Conservation (phyloP, 2,329 filamentous ascomycete genomes). For the Diaporthe batatas region DNA sequence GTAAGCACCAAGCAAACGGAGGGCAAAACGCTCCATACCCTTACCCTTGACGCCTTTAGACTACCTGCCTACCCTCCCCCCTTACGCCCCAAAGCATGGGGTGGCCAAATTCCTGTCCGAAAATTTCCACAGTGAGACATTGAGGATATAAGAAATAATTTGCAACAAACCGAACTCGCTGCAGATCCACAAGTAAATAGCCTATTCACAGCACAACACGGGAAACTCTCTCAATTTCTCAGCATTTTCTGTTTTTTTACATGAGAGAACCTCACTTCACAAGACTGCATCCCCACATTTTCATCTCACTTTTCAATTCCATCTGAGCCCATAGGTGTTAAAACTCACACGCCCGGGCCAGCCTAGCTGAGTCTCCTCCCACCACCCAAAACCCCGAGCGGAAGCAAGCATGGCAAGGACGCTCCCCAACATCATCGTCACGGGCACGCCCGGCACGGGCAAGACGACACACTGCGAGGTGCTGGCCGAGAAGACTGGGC, state of each 20-base stretch:
- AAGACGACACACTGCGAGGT: slow-evolving; percentile 94
- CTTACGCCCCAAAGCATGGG: background rate
- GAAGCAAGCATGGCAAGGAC: slow-evolving; percentile 57
- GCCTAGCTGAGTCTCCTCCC: too few relatives aligned
- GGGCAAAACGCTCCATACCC: background rate
- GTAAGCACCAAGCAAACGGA: background rate
- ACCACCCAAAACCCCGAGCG: background rate
- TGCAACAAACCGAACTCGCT: slow-evolving; percentile 17
- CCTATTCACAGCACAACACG: background rate
- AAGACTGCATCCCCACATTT: background rate
- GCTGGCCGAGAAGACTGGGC: slow-evolving; percentile 79
- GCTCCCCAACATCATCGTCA: slow-evolving; percentile 91
- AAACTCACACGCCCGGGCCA: background rate
- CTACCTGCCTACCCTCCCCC: too few relatives aligned
- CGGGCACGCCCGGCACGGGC: slow-evolving; percentile 94
- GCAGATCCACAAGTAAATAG: background rate
- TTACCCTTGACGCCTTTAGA: slow-evolving; percentile 1
- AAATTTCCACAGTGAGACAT: slow-evolving; percentile 3
- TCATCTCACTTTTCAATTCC: background rate
- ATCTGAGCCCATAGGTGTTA: background rate
- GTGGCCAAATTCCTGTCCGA: slow-evolving; percentile 3
- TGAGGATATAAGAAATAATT: slow-evolving; percentile 7
- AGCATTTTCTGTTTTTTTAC: background rate
- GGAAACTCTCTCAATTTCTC: background rate
- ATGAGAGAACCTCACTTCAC: background rate